phyloP scores from a whole-genome alignment of 2,329 filamentous ascomycete species.

The Daldinia sp. region DNA sequence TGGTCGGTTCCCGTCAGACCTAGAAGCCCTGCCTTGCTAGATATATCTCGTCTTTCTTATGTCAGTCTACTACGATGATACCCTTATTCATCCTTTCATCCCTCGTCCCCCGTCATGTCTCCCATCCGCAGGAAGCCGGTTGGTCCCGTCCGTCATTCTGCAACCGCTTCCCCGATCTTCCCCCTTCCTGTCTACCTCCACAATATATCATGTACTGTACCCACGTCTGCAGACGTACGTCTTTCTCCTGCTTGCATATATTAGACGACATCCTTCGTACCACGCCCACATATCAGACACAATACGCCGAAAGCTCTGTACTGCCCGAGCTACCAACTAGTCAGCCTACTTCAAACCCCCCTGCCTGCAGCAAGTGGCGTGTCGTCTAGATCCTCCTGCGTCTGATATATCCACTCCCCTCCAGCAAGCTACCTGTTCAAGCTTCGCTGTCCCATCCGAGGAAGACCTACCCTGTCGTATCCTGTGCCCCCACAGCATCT shows the following conservation, averaged over 20 bases:
- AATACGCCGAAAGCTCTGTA: slow-evolving; percentile 11
- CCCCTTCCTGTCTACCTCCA: slow-evolving; percentile 6
- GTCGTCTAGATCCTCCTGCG: slow-evolving; percentile 34
- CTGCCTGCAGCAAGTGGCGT: slow-evolving; percentile 24
- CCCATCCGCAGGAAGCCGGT: slow-evolving; percentile 31
- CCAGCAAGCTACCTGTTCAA: slow-evolving; percentile 2
- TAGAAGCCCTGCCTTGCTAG: slow-evolving; percentile 9
- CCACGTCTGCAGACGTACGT: slow-evolving; percentile 4
- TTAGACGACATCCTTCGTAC: slow-evolving; percentile 2
- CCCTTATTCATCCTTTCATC: slow-evolving; percentile 34
- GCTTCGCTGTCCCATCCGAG: slow-evolving; percentile 9
- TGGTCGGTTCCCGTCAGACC: slow-evolving; percentile 18
- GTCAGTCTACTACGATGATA: slow-evolving; percentile 30
- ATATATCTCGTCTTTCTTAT: slow-evolving; percentile 24
- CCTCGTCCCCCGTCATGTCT: slow-evolving; percentile 9
- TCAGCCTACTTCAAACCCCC: slow-evolving; percentile 8
- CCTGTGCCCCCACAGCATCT: slow-evolving; percentile 13
- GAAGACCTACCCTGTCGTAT: slow-evolving; percentile 2
- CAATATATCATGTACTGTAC: background rate
- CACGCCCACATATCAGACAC: slow-evolving; percentile 18
- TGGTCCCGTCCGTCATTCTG: slow-evolving; percentile 14
- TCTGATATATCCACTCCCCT: slow-evolving; percentile 33
- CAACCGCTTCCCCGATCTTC: slow-evolving; percentile 25
- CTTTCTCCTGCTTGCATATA: background rate
- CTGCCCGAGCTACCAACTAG: slow-evolving; percentile 19